Base-by-base conservation (phyloP, 768 basidiomycete genomes). In the Multifurca ochricompacta region DNA sequence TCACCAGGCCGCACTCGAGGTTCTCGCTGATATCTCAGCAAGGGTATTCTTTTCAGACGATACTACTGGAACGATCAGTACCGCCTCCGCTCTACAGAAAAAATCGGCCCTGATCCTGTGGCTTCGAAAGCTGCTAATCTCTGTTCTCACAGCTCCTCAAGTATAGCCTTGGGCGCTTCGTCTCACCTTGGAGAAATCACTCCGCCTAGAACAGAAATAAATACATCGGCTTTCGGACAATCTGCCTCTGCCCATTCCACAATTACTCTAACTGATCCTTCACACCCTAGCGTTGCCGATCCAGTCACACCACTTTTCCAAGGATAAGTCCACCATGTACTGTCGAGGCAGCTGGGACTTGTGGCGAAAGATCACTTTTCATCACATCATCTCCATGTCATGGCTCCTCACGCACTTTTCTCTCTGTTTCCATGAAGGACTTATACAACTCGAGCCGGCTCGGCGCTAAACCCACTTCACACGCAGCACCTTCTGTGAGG, bases 361-460 rank as follows among this genome's bases (percentile, higher is more conserved):
- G 21, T 41, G 4, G 21, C 36, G 27, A 46, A 10, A 2, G 19
- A 19, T 34, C 18, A 9, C 4, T 31, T 30, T 36, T 36, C 14
- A 25, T 39, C 10, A 3, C 14, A 6, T 6, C 35, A 16, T 44
- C 37, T 28, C 41, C 16, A 10, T 14, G 9, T 18, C n/a, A 6
- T 27, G 13, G n/a, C 18, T 32, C 21, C n/a, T 25, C 55, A 27
- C 14, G 14, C 25, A n/a, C 55, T 18, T 34, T 51, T 19, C 25
- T 25, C 27, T 35, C 43, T 9, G 40, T 51, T 9, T 56, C 54
- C 3, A 46, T 51, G 31, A 25, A 34, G 23, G 54, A 46, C 25
- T 8, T 51, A 7, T 51, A 56, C 21, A 35, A 39, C 9, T 21
- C 43, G 21, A 51, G 37, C 6, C 21, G 31, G 16, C 10, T 31